Conservation (phyloP, 768 basidiomycete species). For the Favolaschia claudopus region DNA sequence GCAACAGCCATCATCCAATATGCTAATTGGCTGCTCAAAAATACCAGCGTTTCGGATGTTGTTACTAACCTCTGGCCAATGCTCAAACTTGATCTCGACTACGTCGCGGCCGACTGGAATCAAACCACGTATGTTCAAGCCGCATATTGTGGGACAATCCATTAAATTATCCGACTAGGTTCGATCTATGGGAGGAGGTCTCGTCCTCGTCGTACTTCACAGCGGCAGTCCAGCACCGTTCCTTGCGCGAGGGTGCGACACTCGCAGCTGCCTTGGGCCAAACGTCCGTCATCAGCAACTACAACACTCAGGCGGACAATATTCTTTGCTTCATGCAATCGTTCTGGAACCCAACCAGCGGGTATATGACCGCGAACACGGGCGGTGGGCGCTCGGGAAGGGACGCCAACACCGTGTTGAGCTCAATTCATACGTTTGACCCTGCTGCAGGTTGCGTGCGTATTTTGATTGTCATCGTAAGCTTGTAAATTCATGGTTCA, state of each 20-base stretch:
- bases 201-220: conserved; percentile 83
- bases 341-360: conserved; percentile 72
- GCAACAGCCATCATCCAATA: conserved; percentile 72
- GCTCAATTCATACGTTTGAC: conserved; percentile 72
- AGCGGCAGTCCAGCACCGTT: conserved; percentile 76
- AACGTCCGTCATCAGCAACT: conserved; percentile 54
- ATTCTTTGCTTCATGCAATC: conserved; percentile 83
- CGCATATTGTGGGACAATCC: background rate
- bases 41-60: conserved; percentile 56
- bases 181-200: conserved; percentile 82
- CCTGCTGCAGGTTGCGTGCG: conserved; percentile 49
- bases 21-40: conserved; percentile 64
- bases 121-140: conserved; percentile 49
- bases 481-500: background rate
- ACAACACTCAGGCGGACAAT: conserved; percentile 66
- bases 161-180: conserved; percentile 29
- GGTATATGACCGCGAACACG: conserved; percentile 79
- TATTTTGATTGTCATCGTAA: background rate
- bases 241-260: conserved; percentile 71
- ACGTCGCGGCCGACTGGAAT: conserved; percentile 62
- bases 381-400: conserved; percentile 77
- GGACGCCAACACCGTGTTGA: conserved; percentile 76
- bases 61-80: background rate
- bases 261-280: conserved; percentile 68
- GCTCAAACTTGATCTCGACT: conserved; percentile 61